Conservation (phyloP, 768 basidiomycete genomes). For the Rhodosporidiobolus odoratus region DNA sequence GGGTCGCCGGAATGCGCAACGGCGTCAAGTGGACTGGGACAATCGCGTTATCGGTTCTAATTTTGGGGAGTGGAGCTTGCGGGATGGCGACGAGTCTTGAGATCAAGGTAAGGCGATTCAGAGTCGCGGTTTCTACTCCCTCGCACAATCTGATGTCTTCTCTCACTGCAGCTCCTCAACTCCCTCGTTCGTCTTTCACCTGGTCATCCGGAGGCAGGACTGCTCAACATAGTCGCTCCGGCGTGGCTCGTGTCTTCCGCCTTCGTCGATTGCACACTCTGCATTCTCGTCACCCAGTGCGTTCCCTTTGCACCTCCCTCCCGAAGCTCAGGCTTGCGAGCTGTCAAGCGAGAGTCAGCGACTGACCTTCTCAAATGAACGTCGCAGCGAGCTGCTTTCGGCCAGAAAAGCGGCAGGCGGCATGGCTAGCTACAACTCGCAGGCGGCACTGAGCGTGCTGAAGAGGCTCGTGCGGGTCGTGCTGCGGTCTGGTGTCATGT, state of each 20-base stretch:
- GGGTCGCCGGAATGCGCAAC: neutral
- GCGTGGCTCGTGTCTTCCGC: slow-evolving; percentile 3
- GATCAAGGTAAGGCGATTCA: neutral
- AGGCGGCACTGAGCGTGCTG: neutral
- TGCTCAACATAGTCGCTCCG: neutral
- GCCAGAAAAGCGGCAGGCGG: neutral
- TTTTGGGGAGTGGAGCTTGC: neutral
- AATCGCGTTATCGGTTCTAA: neutral
- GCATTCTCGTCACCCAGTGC: neutral
- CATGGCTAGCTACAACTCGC: neutral
- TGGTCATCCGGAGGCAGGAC: neutral
- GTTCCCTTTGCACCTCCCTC: neutral
- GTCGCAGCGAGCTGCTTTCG: neutral
- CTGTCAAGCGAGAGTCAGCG: neutral
- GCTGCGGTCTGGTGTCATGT: neutral
- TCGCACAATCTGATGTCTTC: neutral
- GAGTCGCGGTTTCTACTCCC: neutral
- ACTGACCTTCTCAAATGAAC: neutral
- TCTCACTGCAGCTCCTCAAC: neutral
- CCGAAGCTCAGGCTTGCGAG: neutral
- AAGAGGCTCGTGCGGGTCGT: neutral
- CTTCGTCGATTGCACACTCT: neutral
- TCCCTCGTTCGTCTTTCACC: neutral
- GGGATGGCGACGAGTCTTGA: neutral
- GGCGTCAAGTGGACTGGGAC: neutral